These are phyloP conservation scores for Myxozyma neotropica DNA, from an alignment of 805 yeast genomes.

Conservation along the genomic window DNA sequence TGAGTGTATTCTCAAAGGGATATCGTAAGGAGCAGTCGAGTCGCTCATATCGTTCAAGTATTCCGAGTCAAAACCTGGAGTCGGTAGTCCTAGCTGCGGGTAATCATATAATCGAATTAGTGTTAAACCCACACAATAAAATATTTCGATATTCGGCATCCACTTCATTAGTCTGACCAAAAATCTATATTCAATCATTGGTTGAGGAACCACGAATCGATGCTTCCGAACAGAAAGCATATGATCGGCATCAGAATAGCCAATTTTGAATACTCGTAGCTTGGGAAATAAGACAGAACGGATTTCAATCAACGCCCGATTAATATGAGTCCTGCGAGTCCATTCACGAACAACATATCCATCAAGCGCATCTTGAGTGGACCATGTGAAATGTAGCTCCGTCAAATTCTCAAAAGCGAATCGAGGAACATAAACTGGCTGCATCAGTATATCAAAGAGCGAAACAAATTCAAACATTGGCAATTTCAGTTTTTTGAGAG, in stretches of 20 bases:
- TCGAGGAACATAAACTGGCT: not conserved
- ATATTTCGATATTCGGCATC: not conserved
- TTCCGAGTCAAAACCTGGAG: not conserved
- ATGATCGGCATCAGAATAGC: not conserved
- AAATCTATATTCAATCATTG: conserved; percentile 6
- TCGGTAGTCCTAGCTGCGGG: conserved; percentile 5
- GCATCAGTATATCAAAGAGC: not conserved
- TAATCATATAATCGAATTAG: conserved; percentile 4
- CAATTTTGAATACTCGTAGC: not conserved
- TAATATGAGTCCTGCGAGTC: conserved; percentile 3
- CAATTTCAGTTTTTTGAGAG: not conserved
- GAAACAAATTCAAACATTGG: conserved; percentile 11
- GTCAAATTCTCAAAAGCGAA: conserved; percentile 1
- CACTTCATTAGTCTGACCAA: not conserved
- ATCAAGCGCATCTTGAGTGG: conserved; percentile 8
- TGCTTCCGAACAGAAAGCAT: conserved; percentile 3
- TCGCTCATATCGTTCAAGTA: not conserved
- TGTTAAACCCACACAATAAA: not conserved
- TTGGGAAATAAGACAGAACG: conserved; percentile 1
- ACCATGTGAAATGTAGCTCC: conserved; percentile 12
- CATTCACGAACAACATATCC: conserved; percentile 7
- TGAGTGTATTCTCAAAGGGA: not conserved
- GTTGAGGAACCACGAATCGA: not conserved
- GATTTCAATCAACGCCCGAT: conserved; percentile 3
- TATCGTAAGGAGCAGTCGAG: not conserved